A percentile compares a stretch with the other conserved stretches of the same genome.
phyloP scores from a whole-genome alignment of 1,139 yeast genomes.

The Meyerozyma guilliermondii region DNA sequence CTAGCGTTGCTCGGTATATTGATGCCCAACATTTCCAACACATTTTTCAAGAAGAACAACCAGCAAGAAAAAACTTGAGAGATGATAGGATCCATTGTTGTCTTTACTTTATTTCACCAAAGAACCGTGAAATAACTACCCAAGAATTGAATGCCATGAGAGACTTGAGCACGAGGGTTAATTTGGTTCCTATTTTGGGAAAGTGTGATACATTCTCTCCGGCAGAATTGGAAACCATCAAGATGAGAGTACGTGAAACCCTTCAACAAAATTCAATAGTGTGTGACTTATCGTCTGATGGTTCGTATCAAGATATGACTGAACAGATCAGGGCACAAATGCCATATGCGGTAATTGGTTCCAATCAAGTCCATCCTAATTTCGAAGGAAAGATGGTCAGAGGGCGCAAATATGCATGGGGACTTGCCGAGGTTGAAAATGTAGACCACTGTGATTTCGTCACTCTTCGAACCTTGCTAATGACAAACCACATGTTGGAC shows the following conservation, averaged over 20 bases:
- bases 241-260: constrained; percentile 36
- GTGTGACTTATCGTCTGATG: constrained; percentile 51
- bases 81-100: constrained; percentile 76
- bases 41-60: constrained; percentile 42
- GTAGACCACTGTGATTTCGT: constrained; percentile 60
- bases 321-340: constrained; percentile 26
- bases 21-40: constrained; percentile 13
- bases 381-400: constrained; percentile 38
- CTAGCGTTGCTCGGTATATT: constrained; percentile 5
- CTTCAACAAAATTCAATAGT: constrained; percentile 49
- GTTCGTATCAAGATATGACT: constrained; percentile 18
- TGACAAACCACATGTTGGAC: constrained; percentile 54
- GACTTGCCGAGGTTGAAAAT: constrained; percentile 66
- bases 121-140: constrained; percentile 48
- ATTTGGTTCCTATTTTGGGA: constrained; percentile 70
- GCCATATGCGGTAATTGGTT: constrained; percentile 62
- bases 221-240: constrained; percentile 36
- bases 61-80: constrained; percentile 40
- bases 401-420: constrained; percentile 74
- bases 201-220: constrained; percentile 66
- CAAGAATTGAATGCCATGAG: constrained; percentile 47
- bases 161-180: constrained; percentile 58
- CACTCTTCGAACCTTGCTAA: constrained; percentile 45
- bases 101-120: constrained; percentile 63
- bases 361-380: constrained; percentile 29